A percentile compares a stretch with the other conserved stretches of the same genome.
These are phyloP conservation scores for Alternaria incomplexa DNA, from an alignment of 2,329 filamentous ascomycete species.

Conservation along the genomic window DNA sequence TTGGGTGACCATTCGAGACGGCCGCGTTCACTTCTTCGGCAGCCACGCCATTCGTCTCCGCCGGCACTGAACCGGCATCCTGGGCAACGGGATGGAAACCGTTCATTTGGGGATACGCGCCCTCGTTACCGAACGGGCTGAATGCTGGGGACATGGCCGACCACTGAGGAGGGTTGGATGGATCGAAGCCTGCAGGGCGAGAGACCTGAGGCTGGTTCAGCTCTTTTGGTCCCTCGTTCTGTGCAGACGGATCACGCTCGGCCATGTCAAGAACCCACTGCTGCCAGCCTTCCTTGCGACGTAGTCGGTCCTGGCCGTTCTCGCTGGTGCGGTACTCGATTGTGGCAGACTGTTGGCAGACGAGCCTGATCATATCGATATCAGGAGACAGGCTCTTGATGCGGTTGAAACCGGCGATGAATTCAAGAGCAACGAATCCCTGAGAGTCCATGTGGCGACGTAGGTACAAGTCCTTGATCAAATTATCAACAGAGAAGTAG, in stretches of 20 bases:
- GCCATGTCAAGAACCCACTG: constrained; percentile 77
- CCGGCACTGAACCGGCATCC: constrained; percentile 11
- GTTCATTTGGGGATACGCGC: constrained; percentile 35
- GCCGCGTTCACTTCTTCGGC: constrained; percentile 29
- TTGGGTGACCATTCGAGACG: constrained; percentile 33
- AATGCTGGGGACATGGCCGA: constrained; percentile 31
- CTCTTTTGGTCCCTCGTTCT: constrained; percentile 71
- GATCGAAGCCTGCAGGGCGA: constrained; percentile 45
- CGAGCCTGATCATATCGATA: constrained; percentile 73
- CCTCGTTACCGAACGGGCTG: constrained; percentile 30
- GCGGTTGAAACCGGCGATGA: constrained; percentile 87
- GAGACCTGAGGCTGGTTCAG: constrained; percentile 50
- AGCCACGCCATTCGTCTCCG: constrained; percentile 30
- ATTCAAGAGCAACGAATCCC: constrained; percentile 81
- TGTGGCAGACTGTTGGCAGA: constrained; percentile 72
- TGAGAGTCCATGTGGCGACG: constrained; percentile 93
- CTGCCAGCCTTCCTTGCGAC: constrained; percentile 77
- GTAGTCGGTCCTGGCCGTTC: constrained; percentile 79
- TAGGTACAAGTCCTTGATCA: constrained; percentile 90
- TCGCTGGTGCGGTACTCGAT: constrained; percentile 78
- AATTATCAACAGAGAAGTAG: constrained; percentile 95
- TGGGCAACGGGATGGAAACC: constrained; percentile 31
- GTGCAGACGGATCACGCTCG: constrained; percentile 74
- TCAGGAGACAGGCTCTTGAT: constrained; percentile 76
- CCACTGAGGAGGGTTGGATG: constrained; percentile 36